Evolutionary conservation across 495 filamentous ascomycete species (phyloP).

Genomic region (Penicillium steckii): DNA sequence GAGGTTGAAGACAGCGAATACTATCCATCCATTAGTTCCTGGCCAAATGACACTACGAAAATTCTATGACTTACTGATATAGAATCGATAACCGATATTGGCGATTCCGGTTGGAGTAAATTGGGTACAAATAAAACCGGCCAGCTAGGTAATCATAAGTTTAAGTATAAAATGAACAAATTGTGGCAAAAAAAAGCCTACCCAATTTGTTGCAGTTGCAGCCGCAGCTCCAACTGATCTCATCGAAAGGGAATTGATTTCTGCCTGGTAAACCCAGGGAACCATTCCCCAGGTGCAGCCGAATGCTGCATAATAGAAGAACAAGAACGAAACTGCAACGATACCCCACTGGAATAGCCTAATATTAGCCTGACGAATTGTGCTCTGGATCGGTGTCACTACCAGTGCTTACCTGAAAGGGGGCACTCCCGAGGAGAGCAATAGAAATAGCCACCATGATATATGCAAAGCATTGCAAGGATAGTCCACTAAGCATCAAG

Average conservation of each 20-base stretch:
- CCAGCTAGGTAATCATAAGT: background rate
- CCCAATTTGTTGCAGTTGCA: slow-evolving; percentile 17
- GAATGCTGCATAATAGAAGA: slow-evolving; percentile 21
- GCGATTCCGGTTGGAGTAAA: slow-evolving; percentile 51
- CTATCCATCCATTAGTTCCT: slow-evolving; percentile 23
- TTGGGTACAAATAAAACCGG: slow-evolving; percentile 48
- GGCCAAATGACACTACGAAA: background rate
- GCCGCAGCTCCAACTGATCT: slow-evolving; percentile 49
- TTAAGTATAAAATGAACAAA: background rate
- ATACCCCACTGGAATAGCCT: slow-evolving; percentile 7
- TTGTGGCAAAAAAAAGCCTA: background rate
- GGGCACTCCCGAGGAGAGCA: slow-evolving; percentile 20
- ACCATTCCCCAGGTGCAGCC: slow-evolving; percentile 23
- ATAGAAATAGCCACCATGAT: slow-evolving; percentile 29
- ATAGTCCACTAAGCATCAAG: slow-evolving; percentile 57
- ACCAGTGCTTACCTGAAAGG: slow-evolving; percentile 32
- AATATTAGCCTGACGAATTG: background rate
- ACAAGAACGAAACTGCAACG: slow-evolving; percentile 21
- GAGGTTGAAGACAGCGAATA: slow-evolving; percentile 14
- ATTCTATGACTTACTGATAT: background rate
- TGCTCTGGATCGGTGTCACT: too few relatives aligned
- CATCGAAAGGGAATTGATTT: slow-evolving; percentile 51
- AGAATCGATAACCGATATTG: slow-evolving; percentile 41
- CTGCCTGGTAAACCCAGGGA: slow-evolving; percentile 54
- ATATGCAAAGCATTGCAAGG: slow-evolving; percentile 16